Conservation (phyloP, 208 protist genomes). For the Leishmania amazonensis region DNA sequence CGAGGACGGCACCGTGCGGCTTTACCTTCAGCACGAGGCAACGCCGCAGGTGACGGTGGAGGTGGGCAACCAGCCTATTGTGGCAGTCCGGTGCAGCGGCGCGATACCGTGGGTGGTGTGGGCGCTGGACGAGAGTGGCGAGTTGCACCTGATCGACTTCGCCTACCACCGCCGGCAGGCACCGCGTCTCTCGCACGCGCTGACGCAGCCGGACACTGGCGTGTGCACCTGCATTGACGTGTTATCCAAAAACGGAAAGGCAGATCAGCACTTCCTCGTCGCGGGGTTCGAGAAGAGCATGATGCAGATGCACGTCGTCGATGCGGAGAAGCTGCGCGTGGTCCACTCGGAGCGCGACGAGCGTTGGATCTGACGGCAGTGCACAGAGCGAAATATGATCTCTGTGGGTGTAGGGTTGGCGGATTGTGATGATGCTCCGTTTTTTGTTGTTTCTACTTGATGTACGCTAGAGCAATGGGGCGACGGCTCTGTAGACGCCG, state of each 20-base stretch:
- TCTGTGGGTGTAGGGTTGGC: not conserved
- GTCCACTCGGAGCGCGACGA: slow-evolving; percentile 58
- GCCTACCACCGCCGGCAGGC: slow-evolving; percentile 49
- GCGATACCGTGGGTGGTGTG: slow-evolving; percentile 65
- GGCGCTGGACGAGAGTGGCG: slow-evolving; percentile 71
- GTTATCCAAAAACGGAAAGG: slow-evolving; percentile 46
- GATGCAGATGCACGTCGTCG: slow-evolving; percentile 71
- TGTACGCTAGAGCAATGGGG: not conserved
- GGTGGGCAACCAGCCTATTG: slow-evolving; percentile 42
- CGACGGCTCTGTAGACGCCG: not conserved
- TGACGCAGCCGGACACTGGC: slow-evolving; percentile 63
- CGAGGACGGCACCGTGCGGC: slow-evolving; percentile 75
- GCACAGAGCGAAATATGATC: not conserved
- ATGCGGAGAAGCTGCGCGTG: slow-evolving; percentile 41
- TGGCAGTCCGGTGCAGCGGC: slow-evolving; percentile 51
- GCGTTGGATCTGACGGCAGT: slow-evolving; percentile 53
- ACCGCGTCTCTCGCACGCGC: slow-evolving; percentile 53
- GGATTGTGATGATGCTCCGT: not conserved
- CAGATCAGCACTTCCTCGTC: slow-evolving; percentile 55
- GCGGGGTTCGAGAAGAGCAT: slow-evolving; percentile 77
- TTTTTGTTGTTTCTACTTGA: slow-evolving; percentile 8
- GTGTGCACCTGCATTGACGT: slow-evolving; percentile 65
- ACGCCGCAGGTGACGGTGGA: slow-evolving; percentile 70
- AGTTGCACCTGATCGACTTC: slow-evolving; percentile 72
- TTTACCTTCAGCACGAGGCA: slow-evolving; percentile 59